These are phyloP conservation scores for Hemileccinum hortonii DNA, from an alignment of 1,284 basidiomycete genomes.

Conservation along the genomic window DNA sequence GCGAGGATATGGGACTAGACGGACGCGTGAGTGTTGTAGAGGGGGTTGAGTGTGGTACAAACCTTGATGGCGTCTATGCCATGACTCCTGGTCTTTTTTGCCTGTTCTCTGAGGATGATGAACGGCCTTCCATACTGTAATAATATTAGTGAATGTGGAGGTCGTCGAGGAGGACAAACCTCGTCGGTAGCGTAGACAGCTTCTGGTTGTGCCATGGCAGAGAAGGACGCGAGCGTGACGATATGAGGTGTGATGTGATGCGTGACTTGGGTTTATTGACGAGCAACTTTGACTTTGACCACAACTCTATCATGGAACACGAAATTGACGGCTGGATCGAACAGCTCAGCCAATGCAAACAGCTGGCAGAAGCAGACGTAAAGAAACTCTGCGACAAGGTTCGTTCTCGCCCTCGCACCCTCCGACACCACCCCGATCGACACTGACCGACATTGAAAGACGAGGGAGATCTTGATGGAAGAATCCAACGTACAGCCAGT, in stretches of 20 bases:
- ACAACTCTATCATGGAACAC: conserved; percentile 56
- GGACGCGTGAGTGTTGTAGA: background rate
- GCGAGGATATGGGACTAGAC: conserved; percentile 90
- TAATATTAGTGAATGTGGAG: conserved; percentile 9
- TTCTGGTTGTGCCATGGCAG: conserved; percentile 37
- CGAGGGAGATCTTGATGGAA: conserved; percentile 96
- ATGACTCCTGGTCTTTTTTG: conserved; percentile 91
- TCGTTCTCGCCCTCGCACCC: conserved; percentile 9
- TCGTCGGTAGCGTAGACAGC: conserved; percentile 92
- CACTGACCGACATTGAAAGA: conserved; percentile 49
- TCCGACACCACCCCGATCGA: conserved; percentile 6
- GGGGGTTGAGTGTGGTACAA: conserved; percentile 18
- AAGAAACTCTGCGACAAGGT: conserved; percentile 99
- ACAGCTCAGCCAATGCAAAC: conserved; percentile 97
- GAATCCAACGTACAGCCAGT: conserved; percentile 98
- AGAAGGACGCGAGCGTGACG: conserved; percentile 15
- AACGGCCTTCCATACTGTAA: conserved; percentile 93
- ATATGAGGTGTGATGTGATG: background rate
- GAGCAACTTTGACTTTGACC: conserved; percentile 7
- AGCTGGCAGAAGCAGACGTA: conserved; percentile 92
- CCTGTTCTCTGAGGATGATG: conserved; percentile 96
- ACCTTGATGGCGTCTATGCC: conserved; percentile 97
- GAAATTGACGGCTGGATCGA: conserved; percentile 96
- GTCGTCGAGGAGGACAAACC: conserved; percentile 44
- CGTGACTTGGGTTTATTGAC: conserved; percentile 24